phyloP scores from a whole-genome alignment of 345 rosid genomes.

The Raphanus sativus region DNA sequence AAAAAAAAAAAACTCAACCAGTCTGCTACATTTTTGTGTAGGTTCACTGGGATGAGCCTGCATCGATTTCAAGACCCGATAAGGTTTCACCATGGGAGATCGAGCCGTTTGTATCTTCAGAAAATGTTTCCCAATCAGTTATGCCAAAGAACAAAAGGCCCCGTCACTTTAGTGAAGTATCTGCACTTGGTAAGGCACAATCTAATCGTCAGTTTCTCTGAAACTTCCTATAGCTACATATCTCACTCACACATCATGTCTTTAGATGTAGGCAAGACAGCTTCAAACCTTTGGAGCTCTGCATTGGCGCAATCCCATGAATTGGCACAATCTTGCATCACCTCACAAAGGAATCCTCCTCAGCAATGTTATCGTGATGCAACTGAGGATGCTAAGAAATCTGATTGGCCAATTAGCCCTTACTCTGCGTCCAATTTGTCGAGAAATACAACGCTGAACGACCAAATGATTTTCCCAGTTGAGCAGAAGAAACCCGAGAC shows the following conservation, averaged over 20 bases:
- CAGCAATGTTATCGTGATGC: conserved; percentile 51
- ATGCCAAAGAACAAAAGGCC: conserved; percentile 69
- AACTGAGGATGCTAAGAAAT: conserved; percentile 42
- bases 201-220: conserved; percentile 4
- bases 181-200: conserved; percentile 46
- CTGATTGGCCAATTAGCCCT: conserved; percentile 45
- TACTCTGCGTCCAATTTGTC: conserved; percentile 30
- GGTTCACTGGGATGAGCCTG: conserved; percentile 98
- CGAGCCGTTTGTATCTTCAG: conserved; percentile 63
- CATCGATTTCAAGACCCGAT: conserved; percentile 72
- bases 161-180: conserved; percentile 52
- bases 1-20: conserved; percentile 5
- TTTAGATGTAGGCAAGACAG: conserved; percentile 50
- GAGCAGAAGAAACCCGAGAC: conserved; percentile 54
- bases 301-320: conserved; percentile 56
- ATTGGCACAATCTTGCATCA: conserved; percentile 50
- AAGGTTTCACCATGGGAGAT: conserved; percentile 97
- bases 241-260: conserved; percentile 23
- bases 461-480: conserved; percentile 41
- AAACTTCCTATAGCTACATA: conserved; percentile 11
- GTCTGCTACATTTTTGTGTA: conserved; percentile 27
- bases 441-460: conserved; percentile 44
- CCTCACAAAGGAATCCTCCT: conserved; percentile 42
- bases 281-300: conserved; percentile 62
- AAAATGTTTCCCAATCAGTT: conserved; percentile 47